Percentiles rank a stretch among this genome's conserved stretches.
Evolutionary conservation across 73 alveolate genomes (phyloP).

Genomic region (Paramecium biaurelia): DNA sequence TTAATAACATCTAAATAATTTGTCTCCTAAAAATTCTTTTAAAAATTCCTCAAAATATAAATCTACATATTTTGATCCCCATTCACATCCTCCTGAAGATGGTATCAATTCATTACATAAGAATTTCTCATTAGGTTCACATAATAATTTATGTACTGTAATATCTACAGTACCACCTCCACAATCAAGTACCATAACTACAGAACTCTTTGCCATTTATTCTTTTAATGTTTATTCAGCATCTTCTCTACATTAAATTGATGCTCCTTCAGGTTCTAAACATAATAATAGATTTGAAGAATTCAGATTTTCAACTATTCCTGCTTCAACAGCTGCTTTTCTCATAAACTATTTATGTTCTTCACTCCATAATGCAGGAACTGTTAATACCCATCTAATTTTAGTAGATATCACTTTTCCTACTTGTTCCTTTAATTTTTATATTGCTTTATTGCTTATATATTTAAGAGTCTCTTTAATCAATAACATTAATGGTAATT

Average conservation of each 20-base stretch:
- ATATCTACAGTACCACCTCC: slow-evolving; percentile 99
- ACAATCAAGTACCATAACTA: slow-evolving; percentile 95
- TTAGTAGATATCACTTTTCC: slow-evolving; percentile 94
- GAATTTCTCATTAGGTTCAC: slow-evolving; percentile 94
- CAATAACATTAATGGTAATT: slow-evolving; percentile 92
- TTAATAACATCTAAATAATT: slow-evolving; percentile 77
- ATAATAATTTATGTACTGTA: slow-evolving; percentile 91
- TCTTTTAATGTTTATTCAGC: slow-evolving; percentile 86
- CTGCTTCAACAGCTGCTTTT: slow-evolving; percentile 97
- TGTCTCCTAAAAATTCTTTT: slow-evolving; percentile 90
- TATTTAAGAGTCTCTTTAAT: slow-evolving; percentile 89
- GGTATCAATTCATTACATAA: slow-evolving; percentile 96
- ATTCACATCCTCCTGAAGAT: slow-evolving; percentile 98
- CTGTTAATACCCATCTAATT: slow-evolving; percentile 98
- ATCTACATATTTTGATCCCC: slow-evolving; percentile 99
- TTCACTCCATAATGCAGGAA: slow-evolving; percentile 98
- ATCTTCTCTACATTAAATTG: slow-evolving; percentile 97
- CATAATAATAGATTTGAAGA: slow-evolving; percentile 92
- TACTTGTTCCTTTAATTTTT: slow-evolving; percentile 90
- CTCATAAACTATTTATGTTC: slow-evolving; percentile 97
- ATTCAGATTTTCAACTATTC: slow-evolving; percentile 85
- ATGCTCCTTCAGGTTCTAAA: slow-evolving; percentile 99
- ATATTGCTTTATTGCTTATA: slow-evolving; percentile 92
- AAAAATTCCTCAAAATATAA: slow-evolving; percentile 92
- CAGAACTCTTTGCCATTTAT: slow-evolving; percentile 85